Base-by-base conservation (phyloP, 805 yeast genomes). In the Nakazawaea peltata region DNA sequence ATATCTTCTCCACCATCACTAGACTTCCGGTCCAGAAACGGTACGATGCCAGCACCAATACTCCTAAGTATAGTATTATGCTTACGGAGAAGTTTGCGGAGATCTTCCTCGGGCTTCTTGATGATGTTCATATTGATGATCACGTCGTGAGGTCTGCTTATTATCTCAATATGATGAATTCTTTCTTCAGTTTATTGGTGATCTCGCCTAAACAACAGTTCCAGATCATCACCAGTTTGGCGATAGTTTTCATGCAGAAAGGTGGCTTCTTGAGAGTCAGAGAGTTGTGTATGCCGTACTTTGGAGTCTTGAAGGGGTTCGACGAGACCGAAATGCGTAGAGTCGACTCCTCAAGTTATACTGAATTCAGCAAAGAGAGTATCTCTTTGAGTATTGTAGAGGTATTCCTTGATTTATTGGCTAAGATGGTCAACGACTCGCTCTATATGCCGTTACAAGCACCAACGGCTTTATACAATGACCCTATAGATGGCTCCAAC, bases 331-430 rank as follows among this genome's bases (percentile, higher is more conserved):
- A 54, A 36, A 28, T 57, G 31, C 33, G 53, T 24, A 46, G 56
- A 30, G 42, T 62, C 14, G 64, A 60, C 26, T 61, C 59, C 21
- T 48, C 63, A 12, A 54, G 61, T 14, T 57, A 52, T 24, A 48
- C 58, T 12, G 60, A 58, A 21, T 57, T 63, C 24, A 50, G 63
- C 5, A 47, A 57, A 2, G 60, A 64, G 21, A 61, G 65, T 14
- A 37, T 64, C 12, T 51, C 48, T 2, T 39, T 55, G 27, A 61
- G 65, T 25, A 57, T 69, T n/a, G 49, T 71, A 8, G 55, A 63
- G 32, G 65, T 63, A 29, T 50, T 65, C 2, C 48, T 75, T 4
- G 56, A 62, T 2, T 57, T 74, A 8, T 61, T 70, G 43, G 63
- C 66, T n/a, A 68, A 67, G 32, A 53, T 69, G 0, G 63, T 67